Base-by-base conservation (phyloP, 1,284 basidiomycete species). In the Cryptococcus sp. region DNA sequence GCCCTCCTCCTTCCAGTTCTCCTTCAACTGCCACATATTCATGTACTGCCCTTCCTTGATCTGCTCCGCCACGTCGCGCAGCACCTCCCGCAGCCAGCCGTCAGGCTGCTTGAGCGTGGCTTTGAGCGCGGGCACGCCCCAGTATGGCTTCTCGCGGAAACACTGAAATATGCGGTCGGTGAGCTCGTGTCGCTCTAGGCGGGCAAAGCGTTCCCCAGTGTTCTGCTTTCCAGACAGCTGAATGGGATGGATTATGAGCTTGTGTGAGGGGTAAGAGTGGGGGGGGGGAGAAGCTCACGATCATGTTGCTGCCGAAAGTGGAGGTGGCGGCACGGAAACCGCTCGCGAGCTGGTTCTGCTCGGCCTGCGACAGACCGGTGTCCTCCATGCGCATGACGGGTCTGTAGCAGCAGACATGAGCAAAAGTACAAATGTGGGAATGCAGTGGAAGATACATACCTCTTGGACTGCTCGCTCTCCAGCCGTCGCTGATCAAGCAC, bases 31-130 rank as follows among this genome's bases (percentile, higher is more conserved):
- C 69, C 77, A 82, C 64, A 79, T 74, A 36, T 79, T 77, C 16
- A 72, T 69, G 55, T 82, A 82, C n/a, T 77, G 75, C 1, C 93
- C 93, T 51, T 85, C 85, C 55, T 86, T 85, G 72, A 93, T 86
- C 47, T 92, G 80, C 59, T 82, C 84, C 1, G 89, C 93, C 47
- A 97, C 87, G 61, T 91, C 87, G 18, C 79, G 80, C 49, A 98
- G 78, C 0, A 91, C 86, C 66, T 97, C 91, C 66, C 92, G 89
- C 56, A 98, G 82, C 75, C 92, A 97, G 15, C 82, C 85, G 73
- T 95, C 90, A 1, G 94, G 94, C 76, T 98, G 94, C 71, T 93
- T 87, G 0, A 89, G 89, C 53, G 84, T 85, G 61, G 88, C 85
- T 46, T 90, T 83, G 51, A 97, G 78, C 16, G 84, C 81, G 62